Evolutionary conservation across 2,329 filamentous ascomycete species (phyloP), one percentile per base, ranked within the genome.

Genomic region (Parafenestella ontariensis): DNA sequence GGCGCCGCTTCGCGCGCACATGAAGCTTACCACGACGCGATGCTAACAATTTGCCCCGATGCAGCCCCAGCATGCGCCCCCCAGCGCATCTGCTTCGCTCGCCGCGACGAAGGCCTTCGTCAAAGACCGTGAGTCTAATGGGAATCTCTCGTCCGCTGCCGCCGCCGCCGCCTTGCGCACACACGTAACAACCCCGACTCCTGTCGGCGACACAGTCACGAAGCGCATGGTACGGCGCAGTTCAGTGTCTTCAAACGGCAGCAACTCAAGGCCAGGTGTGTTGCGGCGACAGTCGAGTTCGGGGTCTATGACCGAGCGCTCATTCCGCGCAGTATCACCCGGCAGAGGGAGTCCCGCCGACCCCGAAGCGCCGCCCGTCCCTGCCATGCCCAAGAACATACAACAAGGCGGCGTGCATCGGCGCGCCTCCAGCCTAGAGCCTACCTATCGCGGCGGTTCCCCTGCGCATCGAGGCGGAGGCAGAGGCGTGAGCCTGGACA

Each of bases 301-400:
- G 24, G 84, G 87, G 20, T 96, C 92, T 45, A 96, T 98, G 93
- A 89, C 86, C 26, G 90, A 94, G 73, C 86, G 94, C 53, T 93
- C 92, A 0, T 96, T 97, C 75, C 87, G 93, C 63, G 89, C 89
- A 11, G 87, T 88, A 3, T 96, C 81, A 81, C 68, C 75, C 34
- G 65, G 65, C 56, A 53, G 67, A 61, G 58, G 65, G 63, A 71
- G 64, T 49, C 60, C 66, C 26, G 42, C 60, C 8, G 52, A 76
- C 49, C 47, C 39, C n/a, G 78, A 85, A 65, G 82, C 85, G 47
- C 91, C 92, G 26, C 92, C 92, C 1, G 87, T 96, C 2, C 93
- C 92, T 31, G 81, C 83, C 3, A 81, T 96, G 23, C 91, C 91
- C 3, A 77, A 82, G 34, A 76, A 82, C 49, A 66, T 77, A 17